Evolutionary conservation across 129 eudicot species (phyloP), one percentile per base, ranked within the genome.

Genomic region (Scalesia atractyloides): DNA sequence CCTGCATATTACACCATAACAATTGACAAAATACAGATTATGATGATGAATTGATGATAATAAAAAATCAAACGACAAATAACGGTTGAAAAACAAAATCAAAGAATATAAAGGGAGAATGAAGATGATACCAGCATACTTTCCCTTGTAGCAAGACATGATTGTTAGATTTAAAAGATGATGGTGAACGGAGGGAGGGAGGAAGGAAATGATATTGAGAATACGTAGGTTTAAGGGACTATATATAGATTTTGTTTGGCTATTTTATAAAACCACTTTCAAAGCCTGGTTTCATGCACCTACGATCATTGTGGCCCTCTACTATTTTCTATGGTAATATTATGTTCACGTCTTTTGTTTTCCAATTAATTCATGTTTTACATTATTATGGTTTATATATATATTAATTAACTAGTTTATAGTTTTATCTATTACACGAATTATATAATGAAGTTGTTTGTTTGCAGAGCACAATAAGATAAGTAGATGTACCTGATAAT

Each of bases 81-180:
- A 7, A 15, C 2, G 26, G 0, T 54, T 13, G 9, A 36, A 70
- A 37, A 36, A 54, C 4, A n/a, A 34, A 24, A 9, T 9, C 48
- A 19, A 54, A 4, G 16, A n/a, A 39, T n/a, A 30, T 26, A 5
- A 56, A 6, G 7, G 3, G 34, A 5, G 36, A 46, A 8, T 4
- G 56, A 19, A 30, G 2, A 52, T 47, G 46, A 70, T 84, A 84
- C 87, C 87, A 66, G 84, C 82, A 26, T 84, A 84, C 73, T 83
- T 83, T 69, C 87, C 87, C 67, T 44, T 75, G 66, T 37, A 83
- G 73, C 81, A 76, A 79, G 87, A 76, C 87, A 83, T 83, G 79
- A 49, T 79, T 54, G n/a, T 26, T 14, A 69, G 63, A 60, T 30
- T 24, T 76, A 68, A 39, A 9, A 1, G 48, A 9, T 8, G 24